Percentiles rank a stretch among this genome's conserved stretches.
Evolutionary conservation across 2,329 filamentous ascomycete species (phyloP).

Genomic region (Fusarium incarnatum): DNA sequence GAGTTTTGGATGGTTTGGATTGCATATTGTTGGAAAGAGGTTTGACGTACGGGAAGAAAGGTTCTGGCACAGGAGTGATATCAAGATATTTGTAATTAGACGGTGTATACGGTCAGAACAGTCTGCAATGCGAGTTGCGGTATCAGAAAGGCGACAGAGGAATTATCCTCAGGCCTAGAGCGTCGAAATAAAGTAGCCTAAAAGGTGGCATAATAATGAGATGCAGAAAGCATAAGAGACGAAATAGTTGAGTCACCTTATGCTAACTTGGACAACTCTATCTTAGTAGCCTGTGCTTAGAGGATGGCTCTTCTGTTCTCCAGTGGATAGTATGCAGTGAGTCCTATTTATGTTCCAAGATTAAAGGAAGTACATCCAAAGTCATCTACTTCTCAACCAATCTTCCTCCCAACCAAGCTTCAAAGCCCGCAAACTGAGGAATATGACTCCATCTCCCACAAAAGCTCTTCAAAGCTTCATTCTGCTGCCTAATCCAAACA

Average conservation of each 20-base stretch:
- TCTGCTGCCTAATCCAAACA: constrained; percentile 50
- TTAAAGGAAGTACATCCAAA: background rate
- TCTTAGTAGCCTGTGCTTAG: too few relatives aligned
- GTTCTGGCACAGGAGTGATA: background rate
- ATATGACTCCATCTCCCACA: constrained; percentile 56
- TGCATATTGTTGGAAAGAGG: background rate
- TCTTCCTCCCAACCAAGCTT: constrained; percentile 55
- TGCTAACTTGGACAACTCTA: too few relatives aligned
- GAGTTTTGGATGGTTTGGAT: too few relatives aligned
- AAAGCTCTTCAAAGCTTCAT: constrained; percentile 54
- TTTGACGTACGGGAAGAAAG: background rate
- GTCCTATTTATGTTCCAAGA: background rate
- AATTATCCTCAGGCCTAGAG: too few relatives aligned
- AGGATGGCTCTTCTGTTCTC: too few relatives aligned
- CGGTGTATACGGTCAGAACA: background rate
- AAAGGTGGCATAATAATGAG: too few relatives aligned
- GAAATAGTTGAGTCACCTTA: too few relatives aligned
- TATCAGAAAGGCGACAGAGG: too few relatives aligned
- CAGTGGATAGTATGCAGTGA: too few relatives aligned
- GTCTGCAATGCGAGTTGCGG: background rate
- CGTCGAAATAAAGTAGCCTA: too few relatives aligned
- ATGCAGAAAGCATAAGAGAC: too few relatives aligned
- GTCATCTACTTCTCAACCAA: background rate
- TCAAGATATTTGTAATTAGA: background rate
- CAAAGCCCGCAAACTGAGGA: constrained; percentile 60